A percentile compares a stretch with the other conserved stretches of the same genome.
These are phyloP conservation scores for Arthroderma sp. DNA, from an alignment of 2,329 filamentous ascomycete genomes.

Conservation along the genomic window DNA sequence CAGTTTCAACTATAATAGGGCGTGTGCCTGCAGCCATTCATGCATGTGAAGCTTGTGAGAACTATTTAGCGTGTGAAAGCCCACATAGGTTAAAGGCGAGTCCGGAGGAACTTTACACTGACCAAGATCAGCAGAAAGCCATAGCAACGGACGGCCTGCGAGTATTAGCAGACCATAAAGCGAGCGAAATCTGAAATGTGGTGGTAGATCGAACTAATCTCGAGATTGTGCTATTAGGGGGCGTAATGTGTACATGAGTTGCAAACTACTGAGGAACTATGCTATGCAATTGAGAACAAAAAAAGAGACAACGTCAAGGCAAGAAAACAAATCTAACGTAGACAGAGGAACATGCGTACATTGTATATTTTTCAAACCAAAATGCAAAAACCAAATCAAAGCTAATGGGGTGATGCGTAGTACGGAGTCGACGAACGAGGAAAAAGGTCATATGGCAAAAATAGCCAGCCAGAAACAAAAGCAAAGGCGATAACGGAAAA, in stretches of 20 bases:
- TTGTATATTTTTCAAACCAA: background rate
- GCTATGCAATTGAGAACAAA: slow-evolving; percentile 1
- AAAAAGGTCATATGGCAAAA: background rate
- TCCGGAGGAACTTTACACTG: background rate
- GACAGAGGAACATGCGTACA: background rate
- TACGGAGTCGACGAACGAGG: background rate
- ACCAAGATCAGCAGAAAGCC: background rate
- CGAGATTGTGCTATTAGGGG: background rate
- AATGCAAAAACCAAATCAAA: background rate
- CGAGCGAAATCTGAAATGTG: background rate
- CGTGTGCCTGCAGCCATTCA: too few species aligned
- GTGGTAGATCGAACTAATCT: background rate
- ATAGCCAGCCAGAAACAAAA: background rate
- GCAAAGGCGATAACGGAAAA: background rate
- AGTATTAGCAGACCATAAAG: background rate
- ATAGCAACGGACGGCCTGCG: background rate
- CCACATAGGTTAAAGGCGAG: too few species aligned
- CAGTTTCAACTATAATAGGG: background rate
- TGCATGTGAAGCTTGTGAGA: too few species aligned
- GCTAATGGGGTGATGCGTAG: background rate
- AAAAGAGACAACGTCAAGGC: background rate
- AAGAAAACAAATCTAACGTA: background rate
- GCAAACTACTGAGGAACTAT: background rate
- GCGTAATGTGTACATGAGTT: background rate
- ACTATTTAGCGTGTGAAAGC: too few species aligned